Base-by-base conservation (phyloP, 371 early-diverging fungal genomes). In the Spraguea lophii region DNA sequence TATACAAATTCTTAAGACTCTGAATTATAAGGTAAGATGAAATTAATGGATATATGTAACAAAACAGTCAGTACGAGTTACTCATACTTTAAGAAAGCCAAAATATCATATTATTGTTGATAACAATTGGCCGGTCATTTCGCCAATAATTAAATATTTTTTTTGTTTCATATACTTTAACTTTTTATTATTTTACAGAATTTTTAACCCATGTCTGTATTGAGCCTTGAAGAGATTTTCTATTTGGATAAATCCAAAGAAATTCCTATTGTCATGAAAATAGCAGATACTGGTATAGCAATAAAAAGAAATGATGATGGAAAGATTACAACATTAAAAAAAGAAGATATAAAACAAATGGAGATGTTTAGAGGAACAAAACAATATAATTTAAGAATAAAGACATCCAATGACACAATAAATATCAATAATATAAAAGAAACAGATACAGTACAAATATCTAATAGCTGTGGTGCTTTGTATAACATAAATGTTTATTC, bases 271-370 rank as follows among this genome's bases (percentile, higher is more conserved):
- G 21, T 15, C n/a, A 3, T 71, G 20, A 62, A 57, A 47, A 45
- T 71, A 32, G 62, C 64, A 15, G 40, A 44, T 19, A 54, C 46
- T 22, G 65, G 65, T 1, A 60, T 71, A 27, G 62, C 63, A n/a
- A 57, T 71, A 20, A 68, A 66, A 37, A 27, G 15, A 13, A 20
- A 30, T 12, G 25, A 44, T 15, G 38, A 26, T 7, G 13, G 37
- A n/a, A 48, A 62, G 17, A 49, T 57, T 10, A 32, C 41, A 17
- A 57, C 57, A 7, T 51, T 71, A 12, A 40, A 56, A 23, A 50
- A 38, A 46, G 60, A 62, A 19, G 56, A 61, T 16, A 56, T 71
- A 16, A 56, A 50, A 36, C 55, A 59, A 46, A 57, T 65, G 4
- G 63, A 65, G 40, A 49, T 68, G 41, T 65, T 66, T 45, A 37